Base-by-base conservation (phyloP, 2,329 filamentous ascomycete genomes). In the Ceratocystis cacaofunesta region DNA sequence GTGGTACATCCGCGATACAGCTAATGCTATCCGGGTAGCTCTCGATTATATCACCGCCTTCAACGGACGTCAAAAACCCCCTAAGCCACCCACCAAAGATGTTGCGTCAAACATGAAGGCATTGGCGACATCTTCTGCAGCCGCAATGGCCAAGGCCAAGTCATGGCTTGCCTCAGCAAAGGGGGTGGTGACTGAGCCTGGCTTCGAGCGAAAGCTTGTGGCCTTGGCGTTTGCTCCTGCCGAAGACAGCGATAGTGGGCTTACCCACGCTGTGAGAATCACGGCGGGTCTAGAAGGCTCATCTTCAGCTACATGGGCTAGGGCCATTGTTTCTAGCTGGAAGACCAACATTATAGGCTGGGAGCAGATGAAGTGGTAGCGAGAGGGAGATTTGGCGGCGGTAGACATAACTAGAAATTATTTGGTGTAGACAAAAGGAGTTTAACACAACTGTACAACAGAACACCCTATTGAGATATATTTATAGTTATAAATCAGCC, bases 221-320 rank as follows among this genome's bases (percentile, higher is more conserved):
- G 65, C 41, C 5, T 76, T 73, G 72, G 70, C 72, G 1, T 73
- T 88, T 85, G 28, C 15, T n/a, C 32, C 55, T 36, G 17, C 12
- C 2, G 28, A 86, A 92, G 70, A 89, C 88, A 69, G 96, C 87
- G 71, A 97, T 86, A 0, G 92, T 63, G 90, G 85, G 68, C 89
- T 88, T 67, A 97, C 82, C 60, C 84, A 85, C 70, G 95, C 81
- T 61, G 86, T 85, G 66, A 97, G 82, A 70, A 88, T 81, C 75
- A 95, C 91, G 6, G 58, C 66, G 8, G 63, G 52, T 43, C 86
- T 86, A 81, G 97, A 99, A 78, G 96, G 75, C 78, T 96, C 85
- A 74, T 97, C 94, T 71, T 84, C 89, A 64, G 32, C 68, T 44
- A 66, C 64, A 17, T 71, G 69, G 70, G 66, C 64, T 6, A 69